These are phyloP conservation scores for Cordyceps fumosorosea DNA, from an alignment of 2,329 filamentous ascomycete species.

Conservation along the genomic window DNA sequence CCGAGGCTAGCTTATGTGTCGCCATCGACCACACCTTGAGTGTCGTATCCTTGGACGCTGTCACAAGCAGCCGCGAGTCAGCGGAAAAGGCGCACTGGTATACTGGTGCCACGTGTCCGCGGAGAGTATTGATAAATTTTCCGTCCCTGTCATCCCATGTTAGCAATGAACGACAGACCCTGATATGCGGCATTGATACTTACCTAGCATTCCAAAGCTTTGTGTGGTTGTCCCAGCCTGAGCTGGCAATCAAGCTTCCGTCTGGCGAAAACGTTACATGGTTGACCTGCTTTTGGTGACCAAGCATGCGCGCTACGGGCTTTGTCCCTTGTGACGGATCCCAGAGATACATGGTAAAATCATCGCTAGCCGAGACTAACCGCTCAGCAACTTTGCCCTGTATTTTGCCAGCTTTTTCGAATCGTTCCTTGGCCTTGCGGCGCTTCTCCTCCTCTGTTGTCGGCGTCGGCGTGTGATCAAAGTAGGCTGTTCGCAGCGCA, in stretches of 20 bases:
- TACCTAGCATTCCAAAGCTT: conserved; percentile 82
- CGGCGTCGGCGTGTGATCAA: conserved; percentile 72
- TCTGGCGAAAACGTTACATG: conserved; percentile 93
- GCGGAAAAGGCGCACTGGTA: conserved; percentile 92
- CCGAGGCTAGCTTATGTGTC: conserved; percentile 70
- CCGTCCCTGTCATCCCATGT: conserved; percentile 41
- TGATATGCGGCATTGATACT: conserved; percentile 11
- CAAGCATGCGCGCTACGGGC: conserved; percentile 79
- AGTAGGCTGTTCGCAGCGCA: conserved; percentile 76
- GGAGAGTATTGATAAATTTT: conserved; percentile 78
- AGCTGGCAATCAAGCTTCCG: conserved; percentile 77
- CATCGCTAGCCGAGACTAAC: conserved; percentile 84
- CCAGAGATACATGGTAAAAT: conserved; percentile 96
- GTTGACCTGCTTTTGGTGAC: conserved; percentile 95
- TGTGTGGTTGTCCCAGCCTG: conserved; percentile 89
- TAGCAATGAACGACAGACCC: conserved; percentile 29
- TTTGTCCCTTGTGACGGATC: conserved; percentile 73
- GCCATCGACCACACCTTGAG: conserved; percentile 92
- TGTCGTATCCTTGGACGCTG: conserved; percentile 84
- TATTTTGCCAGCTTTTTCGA: conserved; percentile 75
- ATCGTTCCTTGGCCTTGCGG: conserved; percentile 70
- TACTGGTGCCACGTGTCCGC: conserved; percentile 83
- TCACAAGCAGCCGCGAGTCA: conserved; percentile 83
- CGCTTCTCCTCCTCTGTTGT: conserved; percentile 62
- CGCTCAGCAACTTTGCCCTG: conserved; percentile 74